Conservation (phyloP, 306 rosid genomes). For the Castanea sativa region DNA sequence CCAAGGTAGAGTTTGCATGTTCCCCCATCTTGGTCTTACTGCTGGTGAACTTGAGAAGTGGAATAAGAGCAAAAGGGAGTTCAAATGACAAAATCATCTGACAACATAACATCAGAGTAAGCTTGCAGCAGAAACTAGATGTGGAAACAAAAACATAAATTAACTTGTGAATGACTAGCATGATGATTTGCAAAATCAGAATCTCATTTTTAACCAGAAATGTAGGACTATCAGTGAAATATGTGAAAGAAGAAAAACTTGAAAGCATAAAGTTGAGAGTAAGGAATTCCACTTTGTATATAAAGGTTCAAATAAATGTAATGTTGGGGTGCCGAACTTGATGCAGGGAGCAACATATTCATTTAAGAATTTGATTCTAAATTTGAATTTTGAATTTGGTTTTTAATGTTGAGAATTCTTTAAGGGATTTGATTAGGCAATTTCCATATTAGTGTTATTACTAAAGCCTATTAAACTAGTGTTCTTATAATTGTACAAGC, state of each 20-base stretch:
- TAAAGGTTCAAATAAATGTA: too few species aligned
- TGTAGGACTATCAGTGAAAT: neutral
- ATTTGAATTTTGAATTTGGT: too few species aligned
- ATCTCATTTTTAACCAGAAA: neutral
- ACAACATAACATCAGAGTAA: constrained; percentile 20
- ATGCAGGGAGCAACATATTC: too few species aligned
- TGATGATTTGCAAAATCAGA: neutral
- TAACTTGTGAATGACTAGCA: neutral
- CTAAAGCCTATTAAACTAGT: too few species aligned
- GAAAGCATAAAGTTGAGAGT: neutral
- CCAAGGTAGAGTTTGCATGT: constrained; percentile 65
- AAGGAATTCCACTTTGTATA: neutral
- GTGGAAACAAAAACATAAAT: neutral
- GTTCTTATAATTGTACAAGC: too few species aligned
- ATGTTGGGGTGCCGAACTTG: neutral
- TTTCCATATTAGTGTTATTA: too few species aligned
- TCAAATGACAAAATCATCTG: constrained; percentile 98
- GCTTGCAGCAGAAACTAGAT: constrained; percentile 10
- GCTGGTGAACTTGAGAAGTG: constrained; percentile 96
- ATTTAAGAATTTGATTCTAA: too few species aligned
- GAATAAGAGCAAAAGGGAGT: constrained; percentile 92
- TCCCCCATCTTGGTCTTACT: constrained; percentile 85
- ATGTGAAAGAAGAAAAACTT: neutral
- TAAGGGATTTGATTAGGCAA: too few species aligned
- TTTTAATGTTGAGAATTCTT: too few species aligned